Evolutionary conservation across 257 asterid genomes (phyloP), one percentile per base, ranked within the genome.

Genomic region (Ophiorrhiza pumila): DNA sequence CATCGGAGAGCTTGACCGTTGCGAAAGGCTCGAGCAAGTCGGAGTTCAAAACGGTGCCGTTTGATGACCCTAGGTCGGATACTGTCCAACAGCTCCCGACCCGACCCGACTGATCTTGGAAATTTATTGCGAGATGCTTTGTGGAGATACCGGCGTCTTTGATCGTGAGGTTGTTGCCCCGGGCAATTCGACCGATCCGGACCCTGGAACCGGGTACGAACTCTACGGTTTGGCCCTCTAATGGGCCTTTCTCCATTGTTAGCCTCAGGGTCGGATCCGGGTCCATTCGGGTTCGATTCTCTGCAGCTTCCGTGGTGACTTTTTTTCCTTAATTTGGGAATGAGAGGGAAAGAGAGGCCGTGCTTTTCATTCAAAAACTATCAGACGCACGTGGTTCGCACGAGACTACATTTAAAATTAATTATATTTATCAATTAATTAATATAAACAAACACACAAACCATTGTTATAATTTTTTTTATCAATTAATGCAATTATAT

Each of bases 61-160:
- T 94, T 0, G 96, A 90, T 3, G 97, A 90, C 4, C 69, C 89
- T 23, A 91, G 80, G 75, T 91, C 97, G 46, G 88, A 61, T 71
- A 91, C 4, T 67, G 80, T 45, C 97, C 98, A 94, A 34, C 23
- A 46, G 14, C 60, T n/a, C 22, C 45, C 66, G 32, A 25, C 59
- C 80, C 59, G 72, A 23, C 56, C 55, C 58, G 43, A 78, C 3
- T 39, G 25, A 22, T n/a, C 23, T 10, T 74, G 77, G 63, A 74
- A 79, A 18, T 82, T 68, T 62, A 93, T 82, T 2, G 71, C 8
- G 49, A 87, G 71, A 79, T 93, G 98, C 70, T 89, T 89, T 49
- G 98, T 77, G 61, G 97, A 93, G 73, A 93, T 68, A 12, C 98
- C 96, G 34, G 76, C 65, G 71, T 93, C 97, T 80, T 86, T 91